Percentiles rank a stretch among this genome's conserved stretches.
Evolutionary conservation across 176 grass and related monocot species (phyloP).

Genomic region (Musa schizocarpa): DNA sequence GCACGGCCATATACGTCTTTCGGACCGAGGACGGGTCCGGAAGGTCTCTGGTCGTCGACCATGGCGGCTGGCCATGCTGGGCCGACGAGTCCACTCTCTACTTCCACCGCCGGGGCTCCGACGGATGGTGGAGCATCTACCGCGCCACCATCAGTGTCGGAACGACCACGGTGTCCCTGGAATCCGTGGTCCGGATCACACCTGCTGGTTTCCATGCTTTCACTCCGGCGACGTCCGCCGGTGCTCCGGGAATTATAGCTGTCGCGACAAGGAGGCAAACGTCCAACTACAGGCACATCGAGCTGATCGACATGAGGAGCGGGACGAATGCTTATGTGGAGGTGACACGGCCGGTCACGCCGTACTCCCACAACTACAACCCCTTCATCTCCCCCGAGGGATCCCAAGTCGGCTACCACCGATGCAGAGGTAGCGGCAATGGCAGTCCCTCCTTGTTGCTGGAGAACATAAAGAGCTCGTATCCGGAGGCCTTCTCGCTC

Average conservation of each 20-base stretch:
- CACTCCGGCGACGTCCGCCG: slow-evolving; percentile 61
- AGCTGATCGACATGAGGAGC: slow-evolving; percentile 47
- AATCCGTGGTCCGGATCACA: slow-evolving; percentile 44
- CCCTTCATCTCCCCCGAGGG: slow-evolving; percentile 72
- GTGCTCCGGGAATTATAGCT: slow-evolving; percentile 48
- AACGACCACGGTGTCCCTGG: neutral
- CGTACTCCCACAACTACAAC: slow-evolving; percentile 67
- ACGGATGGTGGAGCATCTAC: slow-evolving; percentile 77
- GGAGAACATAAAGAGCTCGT: slow-evolving; percentile 52
- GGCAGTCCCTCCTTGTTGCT: slow-evolving; percentile 51
- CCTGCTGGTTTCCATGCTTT: slow-evolving; percentile 74
- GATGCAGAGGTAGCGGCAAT: slow-evolving; percentile 66
- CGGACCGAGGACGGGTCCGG: slow-evolving; percentile 45
- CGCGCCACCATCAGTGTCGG: slow-evolving; percentile 35
- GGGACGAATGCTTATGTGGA: slow-evolving; percentile 38
- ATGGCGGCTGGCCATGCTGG: slow-evolving; percentile 77
- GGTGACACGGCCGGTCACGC: slow-evolving; percentile 40
- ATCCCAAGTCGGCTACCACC: slow-evolving; percentile 58
- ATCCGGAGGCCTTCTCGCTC: slow-evolving; percentile 52
- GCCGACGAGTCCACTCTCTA: slow-evolving; percentile 63
- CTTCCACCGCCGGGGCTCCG: slow-evolving; percentile 67
- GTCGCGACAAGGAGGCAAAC: slow-evolving; percentile 56
- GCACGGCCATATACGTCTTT: slow-evolving; percentile 65
- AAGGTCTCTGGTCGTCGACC: slow-evolving; percentile 32
- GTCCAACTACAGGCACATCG: slow-evolving; percentile 69